Evolutionary conservation across 2,329 filamentous ascomycete genomes (phyloP), one percentile per base, ranked within the genome.

Genomic region (Phaeosphaeriaceae sp.): DNA sequence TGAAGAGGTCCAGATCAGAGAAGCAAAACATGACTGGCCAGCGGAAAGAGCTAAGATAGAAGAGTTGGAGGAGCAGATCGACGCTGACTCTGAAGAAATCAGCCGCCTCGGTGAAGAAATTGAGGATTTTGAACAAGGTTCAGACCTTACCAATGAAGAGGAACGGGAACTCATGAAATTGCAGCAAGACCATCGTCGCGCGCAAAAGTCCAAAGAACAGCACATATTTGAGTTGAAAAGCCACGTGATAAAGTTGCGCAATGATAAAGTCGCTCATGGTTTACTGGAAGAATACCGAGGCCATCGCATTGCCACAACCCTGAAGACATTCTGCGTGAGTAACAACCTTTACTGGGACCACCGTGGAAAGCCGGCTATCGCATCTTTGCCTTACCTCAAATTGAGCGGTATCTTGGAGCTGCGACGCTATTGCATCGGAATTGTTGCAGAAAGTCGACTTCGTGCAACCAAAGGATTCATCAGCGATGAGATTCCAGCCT

Each of bases 251-350:
- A 58, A 49, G 3, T 70, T 60, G 6, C 74, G 78, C 2, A 81
- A 80, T 46, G 50, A 40, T 0, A 63, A 63, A 12, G 64, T 81
- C 4, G 60, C 56, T 1, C 17, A 39, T 1, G 34, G 60, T 2
- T 66, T 81, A 6, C 41, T 34, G 0, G 29, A 38, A 0, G 37
- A 56, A 1, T 79, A 79, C 45, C 21, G 42, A 11, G 37, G 53
- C 12, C 48, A 59, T 7, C 49, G 72, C 1, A 52, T 59, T 0
- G 59, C 38, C 6, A 56, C 53, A 18, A 33, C 50, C 2, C 51
- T 77, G 23, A 60, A 56, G 3, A 69, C 77, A 4, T 80, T 80
- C 50, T 80, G 77, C 41, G 72, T 77, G 8, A 78, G 78, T 58
- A 81, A 80, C 52, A 64, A 42, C 1, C 49, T 71, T 2, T 81